Percentiles rank a stretch among this genome's conserved stretches.
These are phyloP conservation scores for Zygoascus biomembranicola DNA, from an alignment of 805 yeast species.

Conservation along the genomic window DNA sequence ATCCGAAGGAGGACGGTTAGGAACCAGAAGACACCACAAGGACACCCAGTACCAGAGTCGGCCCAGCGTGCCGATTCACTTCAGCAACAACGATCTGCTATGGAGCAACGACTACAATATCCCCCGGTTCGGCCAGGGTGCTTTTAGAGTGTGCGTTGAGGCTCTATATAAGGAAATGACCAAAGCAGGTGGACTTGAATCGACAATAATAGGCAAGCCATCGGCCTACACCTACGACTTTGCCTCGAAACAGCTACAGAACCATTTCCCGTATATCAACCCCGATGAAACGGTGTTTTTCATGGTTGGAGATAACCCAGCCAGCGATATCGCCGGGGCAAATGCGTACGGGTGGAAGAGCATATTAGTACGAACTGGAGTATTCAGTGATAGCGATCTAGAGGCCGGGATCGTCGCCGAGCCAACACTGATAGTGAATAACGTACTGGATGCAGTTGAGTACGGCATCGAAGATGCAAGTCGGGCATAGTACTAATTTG, in stretches of 20 bases:
- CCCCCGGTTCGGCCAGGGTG: slow-evolving; percentile 90
- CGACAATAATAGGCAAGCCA: slow-evolving; percentile 74
- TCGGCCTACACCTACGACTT: slow-evolving; percentile 68
- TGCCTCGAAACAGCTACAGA: slow-evolving; percentile 64
- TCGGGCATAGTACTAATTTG: no score
- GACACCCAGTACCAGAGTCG: slow-evolving; percentile 23
- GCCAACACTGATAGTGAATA: slow-evolving; percentile 44
- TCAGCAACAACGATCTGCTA: slow-evolving; percentile 73
- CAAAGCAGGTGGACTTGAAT: slow-evolving; percentile 39
- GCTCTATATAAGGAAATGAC: slow-evolving; percentile 49
- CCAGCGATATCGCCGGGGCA: slow-evolving; percentile 86
- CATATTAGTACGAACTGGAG: slow-evolving; percentile 81
- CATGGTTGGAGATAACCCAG: slow-evolving; percentile 98
- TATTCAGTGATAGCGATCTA: slow-evolving; percentile 52
- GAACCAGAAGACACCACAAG: slow-evolving; percentile 41
- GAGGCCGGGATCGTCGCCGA: slow-evolving; percentile 27
- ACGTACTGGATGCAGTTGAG: slow-evolving; percentile 46
- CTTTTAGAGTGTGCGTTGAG: slow-evolving; percentile 58
- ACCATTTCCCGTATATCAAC: slow-evolving; percentile 22
- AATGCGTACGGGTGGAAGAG: slow-evolving; percentile 83
- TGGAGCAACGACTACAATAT: slow-evolving; percentile 79
- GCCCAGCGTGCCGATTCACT: slow-evolving; percentile 60
- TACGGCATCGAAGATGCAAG: slow-evolving; percentile 10
- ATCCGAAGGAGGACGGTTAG: slow-evolving; percentile 53
- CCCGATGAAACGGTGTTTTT: slow-evolving; percentile 38